Evolutionary conservation across 768 basidiomycete species (phyloP).

Genomic region (Amanita fuliginea): DNA sequence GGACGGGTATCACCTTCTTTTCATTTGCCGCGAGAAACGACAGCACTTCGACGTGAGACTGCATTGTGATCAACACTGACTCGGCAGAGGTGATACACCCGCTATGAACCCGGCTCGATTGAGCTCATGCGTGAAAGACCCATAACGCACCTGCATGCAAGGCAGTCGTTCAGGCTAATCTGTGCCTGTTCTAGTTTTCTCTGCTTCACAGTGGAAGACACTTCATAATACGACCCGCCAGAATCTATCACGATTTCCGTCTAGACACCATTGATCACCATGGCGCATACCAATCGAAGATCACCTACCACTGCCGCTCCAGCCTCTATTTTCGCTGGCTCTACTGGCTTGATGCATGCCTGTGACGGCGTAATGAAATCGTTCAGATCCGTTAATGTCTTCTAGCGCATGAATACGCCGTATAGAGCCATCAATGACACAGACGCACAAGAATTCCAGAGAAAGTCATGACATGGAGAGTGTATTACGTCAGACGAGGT

Average conservation of each 20-base stretch:
- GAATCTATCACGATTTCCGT: slow-evolving; percentile 90
- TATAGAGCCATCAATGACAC: slow-evolving; percentile 7
- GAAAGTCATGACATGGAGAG: slow-evolving; percentile 60
- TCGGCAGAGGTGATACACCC: slow-evolving; percentile 99
- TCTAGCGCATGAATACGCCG: slow-evolving; percentile 1
- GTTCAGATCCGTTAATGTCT: slow-evolving; percentile 74
- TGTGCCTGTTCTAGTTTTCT: slow-evolving; percentile 86
- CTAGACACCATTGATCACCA: slow-evolving; percentile 25
- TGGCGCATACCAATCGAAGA: slow-evolving; percentile 7
- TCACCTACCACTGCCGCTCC: slow-evolving; percentile 24
- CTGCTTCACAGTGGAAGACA: slow-evolving; percentile 23
- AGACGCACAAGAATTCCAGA: slow-evolving; percentile 70
- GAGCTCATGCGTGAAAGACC: background rate
- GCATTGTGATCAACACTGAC: slow-evolving; percentile 90
- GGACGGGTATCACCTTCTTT: slow-evolving; percentile 40
- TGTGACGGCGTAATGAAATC: slow-evolving; percentile 96
- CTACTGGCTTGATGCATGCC: slow-evolving; percentile 93
- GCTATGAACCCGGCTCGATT: slow-evolving; percentile 25
- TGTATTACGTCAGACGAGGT: background rate
- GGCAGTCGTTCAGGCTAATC: slow-evolving; percentile 93
- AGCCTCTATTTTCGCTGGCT: slow-evolving; percentile 27
- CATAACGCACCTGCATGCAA: slow-evolving; percentile 81
- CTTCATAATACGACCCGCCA: slow-evolving; percentile 81
- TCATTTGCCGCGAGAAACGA: slow-evolving; percentile 56
- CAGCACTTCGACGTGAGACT: slow-evolving; percentile 90